Conservation (phyloP, 768 basidiomycete genomes). For the Suillus subluteus region DNA sequence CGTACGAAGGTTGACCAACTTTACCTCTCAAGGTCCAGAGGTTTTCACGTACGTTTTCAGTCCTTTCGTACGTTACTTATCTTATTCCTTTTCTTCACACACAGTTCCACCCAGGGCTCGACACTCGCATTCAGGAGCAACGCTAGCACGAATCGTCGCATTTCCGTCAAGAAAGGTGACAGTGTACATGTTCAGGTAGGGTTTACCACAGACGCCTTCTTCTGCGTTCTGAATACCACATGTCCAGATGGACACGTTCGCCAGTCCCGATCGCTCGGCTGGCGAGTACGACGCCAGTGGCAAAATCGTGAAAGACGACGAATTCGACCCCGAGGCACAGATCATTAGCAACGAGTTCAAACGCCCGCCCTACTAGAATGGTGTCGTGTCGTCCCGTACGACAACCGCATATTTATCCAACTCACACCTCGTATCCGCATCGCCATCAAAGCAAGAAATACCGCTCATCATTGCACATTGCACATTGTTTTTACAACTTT, state of each 20-base stretch:
- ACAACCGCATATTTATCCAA: conserved; percentile 3
- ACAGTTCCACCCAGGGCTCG: conserved; percentile 48
- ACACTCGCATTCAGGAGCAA: conserved; percentile 63
- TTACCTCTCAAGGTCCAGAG: conserved; percentile 50
- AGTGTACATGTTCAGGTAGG: conserved; percentile 65
- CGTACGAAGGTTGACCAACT: conserved; percentile 69
- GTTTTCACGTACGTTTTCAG: conserved; percentile 51
- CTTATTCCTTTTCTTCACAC: conserved; percentile 14
- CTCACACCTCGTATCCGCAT: background rate
- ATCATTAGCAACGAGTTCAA: conserved; percentile 66
- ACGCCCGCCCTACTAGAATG: conserved; percentile 46
- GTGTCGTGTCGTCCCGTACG: background rate
- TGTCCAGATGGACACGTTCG: conserved; percentile 70
- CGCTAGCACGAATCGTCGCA: conserved; percentile 28
- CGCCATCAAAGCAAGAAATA: background rate
- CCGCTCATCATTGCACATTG: background rate
- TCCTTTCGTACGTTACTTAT: conserved; percentile 12
- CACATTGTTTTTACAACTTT: background rate
- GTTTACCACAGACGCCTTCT: background rate
- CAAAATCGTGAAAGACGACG: conserved; percentile 45
- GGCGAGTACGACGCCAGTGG: conserved; percentile 63
- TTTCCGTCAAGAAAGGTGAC: conserved; percentile 43
- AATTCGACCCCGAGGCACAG: conserved; percentile 63
- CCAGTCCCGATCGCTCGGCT: conserved; percentile 49
- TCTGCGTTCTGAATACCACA: conserved; percentile 11